Conservation (phyloP, 495 filamentous ascomycete species). For the Penicillium tannophilum region DNA sequence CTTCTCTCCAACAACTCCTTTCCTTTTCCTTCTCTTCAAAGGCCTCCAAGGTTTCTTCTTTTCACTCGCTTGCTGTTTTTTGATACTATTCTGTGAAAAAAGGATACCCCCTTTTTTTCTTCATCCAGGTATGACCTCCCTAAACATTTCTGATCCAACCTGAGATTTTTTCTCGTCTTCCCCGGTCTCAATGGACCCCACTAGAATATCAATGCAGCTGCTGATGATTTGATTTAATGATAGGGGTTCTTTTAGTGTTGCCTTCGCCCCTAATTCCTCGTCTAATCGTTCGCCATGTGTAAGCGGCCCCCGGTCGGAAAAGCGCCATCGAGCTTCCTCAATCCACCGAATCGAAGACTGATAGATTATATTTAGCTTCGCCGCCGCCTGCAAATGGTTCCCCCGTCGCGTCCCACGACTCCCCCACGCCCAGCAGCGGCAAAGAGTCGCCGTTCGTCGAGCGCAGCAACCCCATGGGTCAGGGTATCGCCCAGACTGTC, state of each 20-base stretch:
- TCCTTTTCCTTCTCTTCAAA: slow-evolving; percentile 25
- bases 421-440: slow-evolving; percentile 51
- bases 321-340: neutral
- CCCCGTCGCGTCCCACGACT: slow-evolving; percentile 37
- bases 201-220: neutral
- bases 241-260: slow-evolving; percentile 35
- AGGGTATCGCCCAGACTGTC: slow-evolving; percentile 64
- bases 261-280: slow-evolving; percentile 11
- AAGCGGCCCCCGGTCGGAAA: slow-evolving; percentile 27
- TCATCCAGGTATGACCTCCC: slow-evolving; percentile 21
- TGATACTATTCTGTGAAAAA: slow-evolving; percentile 1
- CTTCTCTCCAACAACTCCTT: slow-evolving; percentile 37
- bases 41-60: slow-evolving; percentile 18
- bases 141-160: slow-evolving; percentile 16
- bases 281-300: slow-evolving; percentile 44
- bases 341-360: slow-evolving; percentile 28
- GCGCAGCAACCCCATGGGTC: slow-evolving; percentile 64
- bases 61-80: slow-evolving; percentile 15
- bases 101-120: slow-evolving; percentile 11
- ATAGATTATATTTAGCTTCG: slow-evolving; percentile 40
- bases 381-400: slow-evolving; percentile 41
- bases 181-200: slow-evolving; percentile 8
- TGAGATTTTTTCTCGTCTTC: slow-evolving; percentile 13
- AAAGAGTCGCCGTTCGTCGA: slow-evolving; percentile 60
- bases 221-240: slow-evolving; percentile 8